Base-by-base conservation (phyloP, 2,329 filamentous ascomycete species). In the Tolypocladium capitatum region DNA sequence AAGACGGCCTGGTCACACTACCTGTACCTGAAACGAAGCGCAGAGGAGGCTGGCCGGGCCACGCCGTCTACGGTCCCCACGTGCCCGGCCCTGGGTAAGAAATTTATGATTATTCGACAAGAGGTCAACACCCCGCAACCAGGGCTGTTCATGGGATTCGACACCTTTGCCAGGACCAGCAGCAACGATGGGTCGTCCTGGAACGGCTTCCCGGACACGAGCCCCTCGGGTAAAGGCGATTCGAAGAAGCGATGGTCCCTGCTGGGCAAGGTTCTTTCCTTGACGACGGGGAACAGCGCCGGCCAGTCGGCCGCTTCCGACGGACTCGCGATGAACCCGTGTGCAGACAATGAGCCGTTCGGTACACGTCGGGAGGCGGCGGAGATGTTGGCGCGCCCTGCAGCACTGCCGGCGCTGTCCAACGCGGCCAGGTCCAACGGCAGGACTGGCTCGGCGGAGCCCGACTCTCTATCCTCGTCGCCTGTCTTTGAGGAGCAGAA, bases 91-190 rank as follows among this genome's bases (percentile, higher is more conserved):
- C 87, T 90, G 2, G 84, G 86, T 43, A 86, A 91, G 58, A 78
- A 86, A 51, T 86, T 96, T 51, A 79, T 94, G 64, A 95, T 96
- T 56, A 84, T 95, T 54, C 82, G 88, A 49, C 90, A 86, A 53
- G 89, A 95, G 51, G 58, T 75, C 21, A 69, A 68, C 41, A 56
- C 63, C 5, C 63, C 68, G 1, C 74, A 76, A 51, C 65, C 67
- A 3, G 72, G 72, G 7, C 61, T 77, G 9, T 65, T 71, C 48
- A 58, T 72, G 44, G 71, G 71, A 16, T 78, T 78, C 50, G 75
- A 78, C 56, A 64, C 69, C 0, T 68, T 71, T 51, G 54, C 63
- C 33, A 58, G 63, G 55, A 49, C 54, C 20, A 51, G 58, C 7
- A 55, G 55, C 30, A 54, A 50, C 16, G 57, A 59, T 2, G 51